Evolutionary conservation across 2,329 filamentous ascomycete species (phyloP), one percentile per base, ranked within the genome.

Genomic region (Emergomyces africanus): DNA sequence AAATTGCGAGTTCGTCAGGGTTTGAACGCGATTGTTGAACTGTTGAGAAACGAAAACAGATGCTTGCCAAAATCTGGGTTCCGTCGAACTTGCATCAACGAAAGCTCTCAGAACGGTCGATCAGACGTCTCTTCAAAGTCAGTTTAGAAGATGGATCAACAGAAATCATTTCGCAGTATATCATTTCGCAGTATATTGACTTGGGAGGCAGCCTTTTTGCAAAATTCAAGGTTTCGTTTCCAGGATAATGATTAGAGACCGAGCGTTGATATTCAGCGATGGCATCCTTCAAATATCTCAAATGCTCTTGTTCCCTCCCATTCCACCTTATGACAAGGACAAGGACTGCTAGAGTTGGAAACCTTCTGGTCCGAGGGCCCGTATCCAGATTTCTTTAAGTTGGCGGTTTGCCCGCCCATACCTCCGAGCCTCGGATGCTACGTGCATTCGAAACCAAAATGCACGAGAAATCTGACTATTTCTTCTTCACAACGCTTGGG

Each of bases 401-500:
- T 28, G 8, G 25, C 20, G 14, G 8, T 35, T 48, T 48, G 14
- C 44, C 23, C 44, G 5, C 23, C 44, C 20, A 28, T 28, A 25
- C 20, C 20, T 20, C 44, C 12, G 14, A 14, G 44, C 20, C 44
- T 25, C 12, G 44, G 20, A 46, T 46, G 9, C 44, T 25, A 46
- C 23, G 5, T 48, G 23, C 12, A 48, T 44, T 44, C 8, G 25
- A 28, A 48, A 15, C 23, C 4, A 5, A 48, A 28, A 15, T 14
- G 12, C 28, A 37, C 23, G 12, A 39, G 9, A 23, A n/a, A 35
- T 20, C 10, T n/a, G 3, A n/a, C 55, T 70, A 75, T 67, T 71
- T 70, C 63, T 74, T 75, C 66, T 74, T 79, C 57, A 70, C 73
- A 44, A 68, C 65, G 28, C 44, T 58, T 15, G 72, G 68, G 20